A percentile compares a stretch with the other conserved stretches of the same genome.
phyloP scores from a whole-genome alignment of 768 basidiomycete genomes.

The Lactarius hatsudake region DNA sequence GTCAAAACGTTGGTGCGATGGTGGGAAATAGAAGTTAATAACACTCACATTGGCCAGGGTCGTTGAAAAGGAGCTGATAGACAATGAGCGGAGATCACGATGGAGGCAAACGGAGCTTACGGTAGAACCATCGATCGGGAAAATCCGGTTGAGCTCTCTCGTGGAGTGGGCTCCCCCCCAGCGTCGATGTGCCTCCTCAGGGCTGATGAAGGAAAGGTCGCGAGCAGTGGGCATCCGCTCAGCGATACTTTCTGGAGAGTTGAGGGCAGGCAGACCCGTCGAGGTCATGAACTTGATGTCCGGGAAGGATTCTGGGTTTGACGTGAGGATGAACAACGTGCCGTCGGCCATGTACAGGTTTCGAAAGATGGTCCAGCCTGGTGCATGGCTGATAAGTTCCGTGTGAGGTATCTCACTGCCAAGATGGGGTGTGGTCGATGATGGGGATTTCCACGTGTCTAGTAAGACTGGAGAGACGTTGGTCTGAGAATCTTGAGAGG shows the following conservation, averaged over 20 bases:
- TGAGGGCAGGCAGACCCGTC: conserved; percentile 55
- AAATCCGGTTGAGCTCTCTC: conserved; percentile 47
- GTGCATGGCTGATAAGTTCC: conserved; percentile 58
- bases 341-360: conserved; percentile 85
- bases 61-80: conserved; percentile 47
- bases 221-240: conserved; percentile 62
- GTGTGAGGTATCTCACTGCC: conserved; percentile 46
- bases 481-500: conserved; percentile 15
- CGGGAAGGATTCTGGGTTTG: conserved; percentile 46
- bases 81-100: conserved; percentile 1
- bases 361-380: conserved; percentile 83
- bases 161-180: conserved; percentile 50
- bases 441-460: not conserved
- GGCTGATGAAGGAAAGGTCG: conserved; percentile 60
- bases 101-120: conserved; percentile 39
- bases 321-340: conserved; percentile 68
- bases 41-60: conserved; percentile 55
- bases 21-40: not conserved
- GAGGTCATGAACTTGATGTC: conserved; percentile 59
- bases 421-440: not conserved
- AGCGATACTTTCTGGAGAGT: conserved; percentile 61
- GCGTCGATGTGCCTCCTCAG: conserved; percentile 52
- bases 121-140: conserved; percentile 69
- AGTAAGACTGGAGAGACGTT: not conserved
- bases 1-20: not conserved